Evolutionary conservation across 225 moss, liverwort and hornwort species (phyloP).

Genomic region (Marchantia paleacea): DNA sequence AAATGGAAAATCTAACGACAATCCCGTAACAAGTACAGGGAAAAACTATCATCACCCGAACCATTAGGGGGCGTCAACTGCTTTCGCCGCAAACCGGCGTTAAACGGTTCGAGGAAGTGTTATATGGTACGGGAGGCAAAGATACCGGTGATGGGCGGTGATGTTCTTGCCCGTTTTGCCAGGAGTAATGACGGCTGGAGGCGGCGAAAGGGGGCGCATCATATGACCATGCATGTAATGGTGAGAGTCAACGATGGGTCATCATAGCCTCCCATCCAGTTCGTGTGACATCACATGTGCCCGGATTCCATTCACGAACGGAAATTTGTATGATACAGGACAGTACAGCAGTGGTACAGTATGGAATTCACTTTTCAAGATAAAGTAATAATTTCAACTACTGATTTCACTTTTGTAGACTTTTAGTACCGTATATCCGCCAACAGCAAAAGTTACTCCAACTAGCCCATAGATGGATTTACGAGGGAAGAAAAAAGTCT

Average conservation of each 20-base stretch:
- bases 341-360: not conserved
- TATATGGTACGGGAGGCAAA: not conserved
- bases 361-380: not conserved
- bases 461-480: too few species aligned
- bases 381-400: too few species aligned
- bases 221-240: not conserved
- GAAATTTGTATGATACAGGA: not conserved
- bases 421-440: too few species aligned
- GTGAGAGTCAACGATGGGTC: not conserved
- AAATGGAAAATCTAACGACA: too few species aligned
- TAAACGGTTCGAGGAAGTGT: not conserved
- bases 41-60: too few species aligned
- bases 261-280: not conserved
- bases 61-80: not conserved
- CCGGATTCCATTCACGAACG: not conserved
- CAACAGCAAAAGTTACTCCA: too few species aligned
- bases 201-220: conserved; percentile 18
- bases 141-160: conserved; percentile 7
- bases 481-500: too few species aligned
- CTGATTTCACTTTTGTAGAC: too few species aligned
- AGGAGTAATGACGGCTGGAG: conserved; percentile 16
- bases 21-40: too few species aligned
- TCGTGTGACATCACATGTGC: not conserved
- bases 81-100: not conserved
- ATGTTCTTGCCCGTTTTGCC: not conserved